Evolutionary conservation across 192 early-diverging fungal genomes (phyloP).

Genomic region (Umbelopsis ramanniana): DNA sequence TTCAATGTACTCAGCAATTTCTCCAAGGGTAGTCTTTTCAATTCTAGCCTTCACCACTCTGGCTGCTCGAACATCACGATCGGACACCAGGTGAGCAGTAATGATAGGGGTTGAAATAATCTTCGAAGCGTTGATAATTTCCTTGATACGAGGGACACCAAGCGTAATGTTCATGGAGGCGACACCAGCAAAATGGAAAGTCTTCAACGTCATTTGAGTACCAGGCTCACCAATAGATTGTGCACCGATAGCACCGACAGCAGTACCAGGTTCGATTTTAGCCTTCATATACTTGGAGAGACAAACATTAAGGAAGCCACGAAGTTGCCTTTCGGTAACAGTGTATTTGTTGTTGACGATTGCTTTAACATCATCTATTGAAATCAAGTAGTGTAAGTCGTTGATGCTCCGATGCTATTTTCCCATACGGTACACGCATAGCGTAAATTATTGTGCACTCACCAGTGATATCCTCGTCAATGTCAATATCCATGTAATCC

Average conservation of each 20-base stretch:
- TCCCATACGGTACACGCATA: too few species aligned
- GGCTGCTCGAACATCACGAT: conserved; percentile 70
- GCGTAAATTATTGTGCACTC: background rate
- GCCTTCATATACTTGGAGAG: conserved; percentile 84
- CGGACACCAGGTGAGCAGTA: conserved; percentile 71
- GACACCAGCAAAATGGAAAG: conserved; percentile 99
- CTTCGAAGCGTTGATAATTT: conserved; percentile 99
- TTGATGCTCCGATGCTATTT: too few species aligned
- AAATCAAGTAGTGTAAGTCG: conserved; percentile 6
- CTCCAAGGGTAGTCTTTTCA: conserved; percentile 89
- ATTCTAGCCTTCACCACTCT: conserved; percentile 97
- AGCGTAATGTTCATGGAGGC: conserved; percentile 99
- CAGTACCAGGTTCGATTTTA: conserved; percentile 94
- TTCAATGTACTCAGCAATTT: conserved; percentile 94
- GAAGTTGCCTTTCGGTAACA: conserved; percentile 77
- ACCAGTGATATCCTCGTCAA: conserved; percentile 46
- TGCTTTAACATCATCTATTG: conserved; percentile 45
- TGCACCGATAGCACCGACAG: conserved; percentile 96
- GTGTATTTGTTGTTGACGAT: conserved; percentile 67
- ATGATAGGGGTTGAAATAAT: conserved; percentile 96
- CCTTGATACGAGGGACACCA: conserved; percentile 99
- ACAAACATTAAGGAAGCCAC: conserved; percentile 78
- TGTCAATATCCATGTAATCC: conserved; percentile 60
- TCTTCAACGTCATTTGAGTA: conserved; percentile 99
- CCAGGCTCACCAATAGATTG: conserved; percentile 98